Evolutionary conservation across 225 moss, liverwort and hornwort genomes (phyloP).

Genomic region (Marchantia paleacea): DNA sequence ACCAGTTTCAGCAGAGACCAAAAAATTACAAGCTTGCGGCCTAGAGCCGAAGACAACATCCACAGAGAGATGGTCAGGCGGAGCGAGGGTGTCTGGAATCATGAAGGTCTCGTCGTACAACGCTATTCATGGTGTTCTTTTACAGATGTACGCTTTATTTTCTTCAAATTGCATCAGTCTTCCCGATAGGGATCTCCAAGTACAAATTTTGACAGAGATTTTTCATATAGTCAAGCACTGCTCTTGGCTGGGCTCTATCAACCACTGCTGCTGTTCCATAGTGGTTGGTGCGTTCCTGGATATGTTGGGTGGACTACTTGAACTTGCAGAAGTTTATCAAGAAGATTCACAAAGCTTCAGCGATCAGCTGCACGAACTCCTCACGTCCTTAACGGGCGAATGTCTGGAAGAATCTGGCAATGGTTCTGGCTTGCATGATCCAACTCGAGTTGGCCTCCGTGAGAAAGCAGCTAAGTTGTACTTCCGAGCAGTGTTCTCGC

Average conservation of each 20-base stretch:
- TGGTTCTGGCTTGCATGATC: constrained; percentile 43
- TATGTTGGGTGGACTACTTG: constrained; percentile 67
- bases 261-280: constrained; percentile 64
- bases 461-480: constrained; percentile 72
- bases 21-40: not conserved
- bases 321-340: constrained; percentile 45
- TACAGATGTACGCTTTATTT: constrained; percentile 79
- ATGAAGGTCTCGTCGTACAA: constrained; percentile 46
- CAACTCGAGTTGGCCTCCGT: constrained; percentile 65
- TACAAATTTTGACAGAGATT: constrained; percentile 53
- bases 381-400: constrained; percentile 56
- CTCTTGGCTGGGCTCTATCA: constrained; percentile 82
- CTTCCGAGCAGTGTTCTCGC: constrained; percentile 54
- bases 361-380: constrained; percentile 49
- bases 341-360: constrained; percentile 22
- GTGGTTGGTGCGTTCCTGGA: constrained; percentile 70
- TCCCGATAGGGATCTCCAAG: constrained; percentile 65
- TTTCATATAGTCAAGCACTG: constrained; percentile 51
- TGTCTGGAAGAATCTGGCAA: constrained; percentile 51
- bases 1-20: constrained; percentile 39
- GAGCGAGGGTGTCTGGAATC: constrained; percentile 13
- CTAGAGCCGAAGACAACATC: not conserved
- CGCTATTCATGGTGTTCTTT: constrained; percentile 81
- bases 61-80: not conserved
- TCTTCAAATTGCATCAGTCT: constrained; percentile 70